Evolutionary conservation across 2,329 filamentous ascomycete species (phyloP).

Genomic region (Fusarium sp.): DNA sequence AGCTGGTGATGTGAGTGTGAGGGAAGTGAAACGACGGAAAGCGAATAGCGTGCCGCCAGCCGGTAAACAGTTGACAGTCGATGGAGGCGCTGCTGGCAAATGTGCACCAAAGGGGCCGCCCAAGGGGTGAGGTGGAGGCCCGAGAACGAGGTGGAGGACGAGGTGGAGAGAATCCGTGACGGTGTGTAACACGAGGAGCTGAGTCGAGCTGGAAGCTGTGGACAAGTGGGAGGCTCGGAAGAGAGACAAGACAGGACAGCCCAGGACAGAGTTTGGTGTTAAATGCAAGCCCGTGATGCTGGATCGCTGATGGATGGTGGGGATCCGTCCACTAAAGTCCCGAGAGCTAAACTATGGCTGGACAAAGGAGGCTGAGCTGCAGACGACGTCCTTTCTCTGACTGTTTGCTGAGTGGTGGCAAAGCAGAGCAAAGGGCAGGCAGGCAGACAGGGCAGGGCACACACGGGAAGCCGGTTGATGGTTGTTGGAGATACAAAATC

Average conservation of each 20-base stretch:
- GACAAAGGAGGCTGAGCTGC: constrained; percentile 35
- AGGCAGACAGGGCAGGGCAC: background rate
- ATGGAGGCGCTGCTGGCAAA: constrained; percentile 25
- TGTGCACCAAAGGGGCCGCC: background rate
- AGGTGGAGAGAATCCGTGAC: constrained; percentile 31
- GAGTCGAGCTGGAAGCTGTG: constrained; percentile 27
- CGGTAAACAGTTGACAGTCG: constrained; percentile 26
- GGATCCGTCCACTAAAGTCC: constrained; percentile 30
- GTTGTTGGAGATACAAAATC: constrained; percentile 30
- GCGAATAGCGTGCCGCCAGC: constrained; percentile 19
- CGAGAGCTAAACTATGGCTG: constrained; percentile 33
- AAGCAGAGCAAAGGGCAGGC: constrained; percentile 4
- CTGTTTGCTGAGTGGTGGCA: constrained; percentile 30
- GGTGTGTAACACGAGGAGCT: constrained; percentile 39
- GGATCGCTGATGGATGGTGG: constrained; percentile 13
- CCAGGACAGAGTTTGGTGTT: constrained; percentile 32
- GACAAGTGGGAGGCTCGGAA: constrained; percentile 9
- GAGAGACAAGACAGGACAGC: constrained; percentile 5
- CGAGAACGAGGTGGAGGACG: constrained; percentile 22
- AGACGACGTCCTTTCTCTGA: constrained; percentile 18
- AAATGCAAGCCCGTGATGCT: constrained; percentile 25
- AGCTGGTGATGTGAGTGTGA: constrained; percentile 30
- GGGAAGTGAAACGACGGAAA: constrained; percentile 26
- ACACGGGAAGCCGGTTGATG: constrained; percentile 1
- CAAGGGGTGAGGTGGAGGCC: background rate